Percentiles rank a stretch among this genome's conserved stretches.
These are phyloP conservation scores for Bonia amplexicaulis DNA, from an alignment of 176 grass and related monocot species.

Conservation along the genomic window DNA sequence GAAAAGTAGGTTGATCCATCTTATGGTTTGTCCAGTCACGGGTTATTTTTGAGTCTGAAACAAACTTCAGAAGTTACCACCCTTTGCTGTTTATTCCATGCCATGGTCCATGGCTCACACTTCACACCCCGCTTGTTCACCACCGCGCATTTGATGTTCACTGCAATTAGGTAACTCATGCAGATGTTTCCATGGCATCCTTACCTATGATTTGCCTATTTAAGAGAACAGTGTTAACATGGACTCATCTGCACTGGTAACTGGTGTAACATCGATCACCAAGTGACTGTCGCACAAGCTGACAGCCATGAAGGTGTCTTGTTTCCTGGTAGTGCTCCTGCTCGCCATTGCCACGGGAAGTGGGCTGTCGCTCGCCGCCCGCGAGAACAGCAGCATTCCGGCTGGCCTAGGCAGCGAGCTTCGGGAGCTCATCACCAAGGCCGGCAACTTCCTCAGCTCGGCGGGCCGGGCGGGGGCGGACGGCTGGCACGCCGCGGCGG, in stretches of 20 bases:
- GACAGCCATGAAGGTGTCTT: conserved; percentile 44
- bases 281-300: not conserved
- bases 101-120: conserved; percentile 4
- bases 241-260: conserved; percentile 12
- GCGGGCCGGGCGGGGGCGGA: not conserved
- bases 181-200: conserved; percentile 20
- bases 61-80: not conserved
- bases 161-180: conserved; percentile 57
- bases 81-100: not conserved
- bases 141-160: conserved; percentile 46
- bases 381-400: conserved; percentile 19
- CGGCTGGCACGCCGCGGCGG: conserved; percentile 18
- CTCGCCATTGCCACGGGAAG: conserved; percentile 41
- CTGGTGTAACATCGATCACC: not conserved
- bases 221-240: conserved; percentile 32
- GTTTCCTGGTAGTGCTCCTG: conserved; percentile 43
- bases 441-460: conserved; percentile 40
- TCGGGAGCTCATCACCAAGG: conserved; percentile 26
- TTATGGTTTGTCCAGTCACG: not conserved
- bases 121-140: conserved; percentile 19
- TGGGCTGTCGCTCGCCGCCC: conserved; percentile 16
- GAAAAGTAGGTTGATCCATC: not conserved
- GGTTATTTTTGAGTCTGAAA: not conserved
- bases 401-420: conserved; percentile 35
- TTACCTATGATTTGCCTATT: conserved; percentile 30